Base-by-base conservation (phyloP, 2,329 filamentous ascomycete genomes). In the Hypoxylon sp. region DNA sequence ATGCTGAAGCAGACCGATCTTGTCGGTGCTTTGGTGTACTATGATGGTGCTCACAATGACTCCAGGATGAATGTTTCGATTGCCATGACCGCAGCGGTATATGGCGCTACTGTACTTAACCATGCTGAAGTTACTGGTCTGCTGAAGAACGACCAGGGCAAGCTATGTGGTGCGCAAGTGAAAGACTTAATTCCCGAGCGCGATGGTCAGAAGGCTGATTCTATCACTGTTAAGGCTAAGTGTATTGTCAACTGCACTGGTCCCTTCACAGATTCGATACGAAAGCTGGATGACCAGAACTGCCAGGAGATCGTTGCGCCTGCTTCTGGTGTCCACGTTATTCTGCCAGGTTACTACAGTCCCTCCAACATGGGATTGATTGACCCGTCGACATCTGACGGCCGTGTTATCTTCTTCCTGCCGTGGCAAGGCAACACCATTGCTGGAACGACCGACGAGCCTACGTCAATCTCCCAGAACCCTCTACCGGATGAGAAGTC, bases 371-470 rank as follows among this genome's bases (percentile, higher is more conserved):
- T 95, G 90, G 91, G 91, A 55, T 78, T 95, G 29, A 89, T 95
- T 63, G 91, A 96, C 65, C 90, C 91, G 4, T 84, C 85, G 29
- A 94, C 91, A 2, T 95, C 90, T 1, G 91, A 95, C 67, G 91
- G 91, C 13, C 84, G 91, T 68, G 91, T 95, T 38, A 93, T 95
- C 67, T 95, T 95, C 82, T 95, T 96, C 79, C 79, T 95, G 29
- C 91, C 91, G 15, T 95, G 91, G 91, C 90, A 95, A 74, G 90
- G 90, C 37, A 94, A 94, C 74, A 95, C 90, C 9, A 94, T 95
- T 66, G 91, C 90, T 34, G 91, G 91, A 55, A 95, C 91, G 4
- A 95, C 90, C 5, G 91, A 95, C 67, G 86, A 88, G 27, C 86
- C 90, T 2, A 88, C 87, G 26, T 75, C 79, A 20, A 90, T 96